Base-by-base conservation (phyloP, 2,329 filamentous ascomycete genomes). In the Fusarium oligoseptatum region DNA sequence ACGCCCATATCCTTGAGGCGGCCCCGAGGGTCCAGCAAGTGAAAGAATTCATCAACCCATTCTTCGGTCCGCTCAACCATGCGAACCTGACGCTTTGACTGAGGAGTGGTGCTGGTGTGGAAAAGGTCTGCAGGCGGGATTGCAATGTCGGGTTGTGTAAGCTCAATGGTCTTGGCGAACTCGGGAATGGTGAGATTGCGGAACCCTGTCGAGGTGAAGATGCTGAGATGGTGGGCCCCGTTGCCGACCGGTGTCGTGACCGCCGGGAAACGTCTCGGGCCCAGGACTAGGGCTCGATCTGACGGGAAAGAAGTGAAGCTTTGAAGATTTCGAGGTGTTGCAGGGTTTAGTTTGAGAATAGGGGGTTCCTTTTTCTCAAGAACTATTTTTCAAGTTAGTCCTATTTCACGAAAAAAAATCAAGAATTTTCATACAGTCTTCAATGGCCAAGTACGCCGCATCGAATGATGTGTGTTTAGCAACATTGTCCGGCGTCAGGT, bases 141-240 rank as follows among this genome's bases (percentile, higher is more conserved):
- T 39, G 92, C 90, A 64, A 98, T 92, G 80, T 99, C 96, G 1
- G 96, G 94, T 61, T 88, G 87, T 39, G 98, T 84, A n/a, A 85
- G 87, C 68, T 88, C 83, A 36, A 93, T 86, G 20, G 91, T 91
- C 7, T 90, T 85, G 37, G 88, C 86, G 83, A 97, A 98, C 64
- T 93, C 90, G 8, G 90, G 86, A 0, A 91, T 90, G 36, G 89
- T 88, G 37, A 98, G 85, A 66, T 89, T 87, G 71, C 91, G 89
- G 83, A 97, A 98, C 34, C 97, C 97, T 1, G 95, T 94, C 0
- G 95, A 96, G 3, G 97, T 98, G 80, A 94, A 92, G 57, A 98
- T 88, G 20, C 93, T 91, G 48, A 98, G 87, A 56, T 91, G 89
- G 43, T 89, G 89, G 71, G 92, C 89, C 10, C 91, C 92, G 81